Percentiles rank a stretch among this genome's conserved stretches.
phyloP scores from a whole-genome alignment of 129 eudicot genomes.

The Flaveria ramosissima region DNA sequence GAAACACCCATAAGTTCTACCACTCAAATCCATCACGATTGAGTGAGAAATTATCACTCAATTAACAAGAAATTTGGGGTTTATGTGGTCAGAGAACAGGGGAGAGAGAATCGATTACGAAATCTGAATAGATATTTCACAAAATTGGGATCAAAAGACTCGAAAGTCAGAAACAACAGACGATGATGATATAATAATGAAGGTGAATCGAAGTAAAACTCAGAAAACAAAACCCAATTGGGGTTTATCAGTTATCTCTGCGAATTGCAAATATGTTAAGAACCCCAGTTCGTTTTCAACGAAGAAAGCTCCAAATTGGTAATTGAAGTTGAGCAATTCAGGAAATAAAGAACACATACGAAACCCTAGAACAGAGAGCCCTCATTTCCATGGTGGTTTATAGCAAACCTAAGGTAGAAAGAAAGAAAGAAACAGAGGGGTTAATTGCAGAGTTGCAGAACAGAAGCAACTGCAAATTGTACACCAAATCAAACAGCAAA shows the following conservation, averaged over 20 bases:
- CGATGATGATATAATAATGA: constrained; percentile 29
- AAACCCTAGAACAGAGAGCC: constrained; percentile 25
- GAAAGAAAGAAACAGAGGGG: constrained; percentile 7
- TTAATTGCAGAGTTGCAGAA: constrained; percentile 43
- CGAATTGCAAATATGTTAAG: constrained; percentile 13
- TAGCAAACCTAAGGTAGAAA: constrained; percentile 52
- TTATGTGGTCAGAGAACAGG: background rate
- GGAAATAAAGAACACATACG: constrained; percentile 29
- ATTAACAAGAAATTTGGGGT: background rate
- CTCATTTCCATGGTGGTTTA: constrained; percentile 40
- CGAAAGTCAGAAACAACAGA: constrained; percentile 18
- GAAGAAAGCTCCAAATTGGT: constrained; percentile 36
- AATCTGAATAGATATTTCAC: constrained; percentile 15
- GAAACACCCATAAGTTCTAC: constrained; percentile 12
- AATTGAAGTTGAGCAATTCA: constrained; percentile 2
- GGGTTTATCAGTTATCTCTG: constrained; percentile 25
- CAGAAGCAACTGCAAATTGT: background rate
- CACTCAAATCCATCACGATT: constrained; percentile 29
- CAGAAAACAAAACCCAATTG: constrained; percentile 26
- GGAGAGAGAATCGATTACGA: constrained; percentile 8
- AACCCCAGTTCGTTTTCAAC: constrained; percentile 31
- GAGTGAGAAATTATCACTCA: background rate
- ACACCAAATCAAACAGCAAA: constrained; percentile 36
- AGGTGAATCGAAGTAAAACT: constrained; percentile 1
- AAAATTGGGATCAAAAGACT: constrained; percentile 22